Evolutionary conservation across 1,284 basidiomycete species (phyloP).

Genomic region (Leucocoprinus gongylophorus): DNA sequence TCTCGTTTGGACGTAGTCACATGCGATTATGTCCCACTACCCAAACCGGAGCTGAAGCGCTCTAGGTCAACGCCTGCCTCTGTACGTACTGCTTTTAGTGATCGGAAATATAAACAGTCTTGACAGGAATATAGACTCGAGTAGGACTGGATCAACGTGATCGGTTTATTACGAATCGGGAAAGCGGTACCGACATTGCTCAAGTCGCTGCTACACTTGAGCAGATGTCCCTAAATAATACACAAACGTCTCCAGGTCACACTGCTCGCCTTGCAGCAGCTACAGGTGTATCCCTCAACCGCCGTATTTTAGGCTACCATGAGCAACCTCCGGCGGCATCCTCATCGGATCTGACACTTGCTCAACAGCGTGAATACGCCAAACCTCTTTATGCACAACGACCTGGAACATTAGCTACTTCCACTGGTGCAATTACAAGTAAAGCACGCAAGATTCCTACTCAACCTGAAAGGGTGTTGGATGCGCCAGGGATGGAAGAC

Average conservation of each 20-base stretch:
- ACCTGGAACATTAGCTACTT: slow-evolving; percentile 52
- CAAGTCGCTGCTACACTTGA: slow-evolving; percentile 60
- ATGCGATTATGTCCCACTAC: slow-evolving; percentile 34
- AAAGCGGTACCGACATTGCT: slow-evolving; percentile 37
- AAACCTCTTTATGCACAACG: slow-evolving; percentile 64
- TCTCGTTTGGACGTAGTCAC: slow-evolving; percentile 63
- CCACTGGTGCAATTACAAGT: slow-evolving; percentile 52
- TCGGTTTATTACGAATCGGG: slow-evolving; percentile 67
- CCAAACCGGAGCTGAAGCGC: slow-evolving; percentile 59
- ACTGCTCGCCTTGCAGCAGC: slow-evolving; percentile 70
- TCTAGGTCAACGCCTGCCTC: slow-evolving; percentile 64
- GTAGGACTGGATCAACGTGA: slow-evolving; percentile 45
- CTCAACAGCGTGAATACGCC: slow-evolving; percentile 66
- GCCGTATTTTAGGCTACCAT: slow-evolving; percentile 72
- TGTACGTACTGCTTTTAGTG: no score
- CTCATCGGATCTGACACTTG: slow-evolving; percentile 59
- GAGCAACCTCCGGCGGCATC: slow-evolving; percentile 66
- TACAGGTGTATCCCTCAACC: slow-evolving; percentile 64
- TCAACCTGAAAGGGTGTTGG: slow-evolving; percentile 84
- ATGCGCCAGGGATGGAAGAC: slow-evolving; percentile 91
- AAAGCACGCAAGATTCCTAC: slow-evolving; percentile 77
- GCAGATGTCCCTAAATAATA: slow-evolving; percentile 46
- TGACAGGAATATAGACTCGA: slow-evolving; percentile 23
- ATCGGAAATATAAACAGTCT: slow-evolving; percentile 3
- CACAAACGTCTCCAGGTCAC: slow-evolving; percentile 62